phyloP scores from a whole-genome alignment of 1,284 basidiomycete species.

The Ceratobasidium sp. region DNA sequence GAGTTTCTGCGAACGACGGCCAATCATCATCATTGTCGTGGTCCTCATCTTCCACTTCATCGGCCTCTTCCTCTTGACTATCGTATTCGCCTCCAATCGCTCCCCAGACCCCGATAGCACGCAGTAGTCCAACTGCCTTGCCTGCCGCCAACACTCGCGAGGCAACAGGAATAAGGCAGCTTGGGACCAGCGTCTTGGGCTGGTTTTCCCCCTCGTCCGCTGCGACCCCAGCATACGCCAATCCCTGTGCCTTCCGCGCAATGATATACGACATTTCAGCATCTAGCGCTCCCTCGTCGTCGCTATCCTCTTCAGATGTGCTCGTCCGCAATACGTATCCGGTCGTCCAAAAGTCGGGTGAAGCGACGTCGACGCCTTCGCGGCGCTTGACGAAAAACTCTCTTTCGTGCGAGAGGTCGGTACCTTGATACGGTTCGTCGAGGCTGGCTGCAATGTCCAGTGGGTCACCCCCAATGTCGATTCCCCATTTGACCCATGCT shows the following conservation, averaged over 20 bases:
- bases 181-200: slow-evolving; percentile 56
- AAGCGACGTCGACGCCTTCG: slow-evolving; percentile 65
- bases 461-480: slow-evolving; percentile 58
- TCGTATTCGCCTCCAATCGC: slow-evolving; percentile 14
- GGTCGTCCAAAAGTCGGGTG: slow-evolving; percentile 80
- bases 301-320: slow-evolving; percentile 49
- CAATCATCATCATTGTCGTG: slow-evolving; percentile 48
- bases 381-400: slow-evolving; percentile 83
- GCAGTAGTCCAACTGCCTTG: slow-evolving; percentile 77
- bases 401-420: slow-evolving; percentile 47
- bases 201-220: slow-evolving; percentile 40
- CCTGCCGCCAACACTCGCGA: slow-evolving; percentile 70
- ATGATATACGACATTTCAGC: slow-evolving; percentile 38
- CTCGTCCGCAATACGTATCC: slow-evolving; percentile 63
- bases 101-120: slow-evolving; percentile 51
- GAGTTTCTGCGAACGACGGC: slow-evolving; percentile 47
- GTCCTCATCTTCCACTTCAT: slow-evolving; percentile 23
- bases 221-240: slow-evolving; percentile 13
- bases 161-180: slow-evolving; percentile 65
- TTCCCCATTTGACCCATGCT: slow-evolving; percentile 76
- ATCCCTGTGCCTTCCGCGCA: slow-evolving; percentile 1
- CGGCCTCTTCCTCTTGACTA: not conserved
- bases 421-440: slow-evolving; percentile 38
- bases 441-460: slow-evolving; percentile 38
- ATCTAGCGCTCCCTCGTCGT: slow-evolving; percentile 46